Base-by-base conservation (phyloP, 1,284 basidiomycete genomes). In the Ustilago xerochloae region DNA sequence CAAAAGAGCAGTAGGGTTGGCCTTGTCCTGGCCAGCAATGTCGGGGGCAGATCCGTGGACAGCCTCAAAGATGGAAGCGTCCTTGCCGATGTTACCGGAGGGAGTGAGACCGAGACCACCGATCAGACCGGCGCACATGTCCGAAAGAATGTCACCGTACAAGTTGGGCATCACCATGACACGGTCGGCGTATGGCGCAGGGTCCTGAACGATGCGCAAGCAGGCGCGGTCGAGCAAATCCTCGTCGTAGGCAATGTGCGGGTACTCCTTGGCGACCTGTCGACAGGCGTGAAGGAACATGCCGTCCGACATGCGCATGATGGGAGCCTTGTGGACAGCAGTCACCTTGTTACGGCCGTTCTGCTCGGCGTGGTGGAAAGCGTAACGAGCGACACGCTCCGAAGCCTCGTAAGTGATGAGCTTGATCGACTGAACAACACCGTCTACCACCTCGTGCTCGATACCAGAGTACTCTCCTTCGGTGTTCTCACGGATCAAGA, bases 141-240 rank as follows among this genome's bases (percentile, higher is more conserved):
- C 96, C 53, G 96, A 98, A 73, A 98, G 88, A 85, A 99, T 99
- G 86, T 97, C 96, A 86, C 93, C 94, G 84, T 93, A 95, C 72
- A 99, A 88, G 89, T 99, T 99, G 75, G 97, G 97, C 96, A 99
- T 99, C 79, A 99, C 97, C 96, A 99, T 99, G 80, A 99, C 97
- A 66, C 94, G 92, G 87, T 98, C 95, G 48, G 93, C 89, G 87
- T 91, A 99, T 10, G 97, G 97, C 76, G 87, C 88, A 33, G 97
- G 97, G 87, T 99, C 94, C 86, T 93, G 92, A 22, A 83, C 81
- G 68, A 83, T 83, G 59, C 94, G 91, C 59, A 99, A 88, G 87
- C 97, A 99, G 76, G 93, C 95, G 79, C 97, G 91, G 87, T 99
- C 97, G 73, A 99, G 88, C 49, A 99, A 88, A 86, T 99, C 97